Percentiles rank a stretch among this genome's conserved stretches.
phyloP scores from a whole-genome alignment of 169 alveolate species.

The Cryptosporidium viatorum region DNA sequence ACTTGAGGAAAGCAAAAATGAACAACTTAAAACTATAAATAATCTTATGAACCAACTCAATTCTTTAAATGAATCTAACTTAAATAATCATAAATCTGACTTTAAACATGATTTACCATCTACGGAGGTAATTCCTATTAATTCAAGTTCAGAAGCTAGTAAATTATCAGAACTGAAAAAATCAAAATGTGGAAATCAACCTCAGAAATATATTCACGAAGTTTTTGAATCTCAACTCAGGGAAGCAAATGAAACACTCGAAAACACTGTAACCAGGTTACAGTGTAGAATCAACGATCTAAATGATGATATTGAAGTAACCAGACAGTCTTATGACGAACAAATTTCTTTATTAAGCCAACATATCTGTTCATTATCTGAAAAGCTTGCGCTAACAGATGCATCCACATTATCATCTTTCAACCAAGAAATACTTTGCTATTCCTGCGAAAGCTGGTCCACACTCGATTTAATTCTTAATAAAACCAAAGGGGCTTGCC shows the following conservation, averaged over 20 bases:
- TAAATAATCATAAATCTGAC: background rate
- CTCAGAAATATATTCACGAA: conserved; percentile 24
- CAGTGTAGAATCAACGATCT: conserved; percentile 38
- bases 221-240: conserved; percentile 54
- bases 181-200: background rate
- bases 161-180: background rate
- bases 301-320: conserved; percentile 50
- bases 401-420: conserved; percentile 53
- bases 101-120: background rate
- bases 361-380: conserved; percentile 55
- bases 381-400: conserved; percentile 41
- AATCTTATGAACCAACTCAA: conserved; percentile 26
- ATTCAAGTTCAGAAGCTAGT: conserved; percentile 11
- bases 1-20: conserved; percentile 30
- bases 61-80: conserved; percentile 2
- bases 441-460: conserved; percentile 54
- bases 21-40: conserved; percentile 36
- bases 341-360: conserved; percentile 51
- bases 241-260: conserved; percentile 73
- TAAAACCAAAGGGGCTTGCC: conserved; percentile 57
- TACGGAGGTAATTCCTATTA: background rate
- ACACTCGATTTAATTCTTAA: conserved; percentile 30
- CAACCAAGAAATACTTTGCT: conserved; percentile 67
- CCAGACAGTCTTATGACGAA: conserved; percentile 60
- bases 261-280: conserved; percentile 32